phyloP scores from a whole-genome alignment of 345 rosid species.

The Murraya paniculata region DNA sequence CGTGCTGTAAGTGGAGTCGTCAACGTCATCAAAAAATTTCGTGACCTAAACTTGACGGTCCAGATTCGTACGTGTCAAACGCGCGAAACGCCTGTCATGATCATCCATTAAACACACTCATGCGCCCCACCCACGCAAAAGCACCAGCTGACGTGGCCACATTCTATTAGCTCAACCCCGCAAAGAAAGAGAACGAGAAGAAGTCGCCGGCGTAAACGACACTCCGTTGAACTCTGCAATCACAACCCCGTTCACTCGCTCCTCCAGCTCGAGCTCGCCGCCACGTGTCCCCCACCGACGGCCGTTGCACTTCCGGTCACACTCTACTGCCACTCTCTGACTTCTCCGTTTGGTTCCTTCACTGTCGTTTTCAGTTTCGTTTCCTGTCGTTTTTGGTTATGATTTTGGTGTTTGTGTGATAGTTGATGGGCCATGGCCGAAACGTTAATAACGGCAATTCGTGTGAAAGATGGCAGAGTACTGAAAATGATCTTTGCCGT shows the following conservation, averaged over 20 bases:
- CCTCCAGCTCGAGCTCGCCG: not conserved
- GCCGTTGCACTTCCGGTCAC: not conserved
- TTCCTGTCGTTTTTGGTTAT: not conserved
- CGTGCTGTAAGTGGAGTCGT: not conserved
- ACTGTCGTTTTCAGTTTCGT: not conserved
- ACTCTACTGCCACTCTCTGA: not conserved
- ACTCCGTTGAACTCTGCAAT: constrained; percentile 15
- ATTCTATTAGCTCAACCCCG: not conserved
- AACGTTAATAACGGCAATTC: constrained; percentile 30
- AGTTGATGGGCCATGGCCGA: constrained; percentile 72
- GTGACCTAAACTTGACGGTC: constrained; percentile 8
- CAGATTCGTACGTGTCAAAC: not conserved
- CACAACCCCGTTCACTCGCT: not conserved
- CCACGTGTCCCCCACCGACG: not conserved
- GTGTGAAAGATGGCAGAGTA: constrained; percentile 49
- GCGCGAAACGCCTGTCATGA: not conserved
- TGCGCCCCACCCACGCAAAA: not conserved
- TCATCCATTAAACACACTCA: not conserved
- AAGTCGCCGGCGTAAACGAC: constrained; percentile 30
- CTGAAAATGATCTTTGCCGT: constrained; percentile 81
- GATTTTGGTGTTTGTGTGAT: not conserved
- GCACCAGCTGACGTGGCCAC: constrained; percentile 7
- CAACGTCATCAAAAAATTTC: not conserved
- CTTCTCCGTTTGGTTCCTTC: not conserved
- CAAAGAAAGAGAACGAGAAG: not conserved